These are phyloP conservation scores for Schizosaccharomyces cryophilus DNA, from an alignment of 805 yeast species.

Conservation along the genomic window DNA sequence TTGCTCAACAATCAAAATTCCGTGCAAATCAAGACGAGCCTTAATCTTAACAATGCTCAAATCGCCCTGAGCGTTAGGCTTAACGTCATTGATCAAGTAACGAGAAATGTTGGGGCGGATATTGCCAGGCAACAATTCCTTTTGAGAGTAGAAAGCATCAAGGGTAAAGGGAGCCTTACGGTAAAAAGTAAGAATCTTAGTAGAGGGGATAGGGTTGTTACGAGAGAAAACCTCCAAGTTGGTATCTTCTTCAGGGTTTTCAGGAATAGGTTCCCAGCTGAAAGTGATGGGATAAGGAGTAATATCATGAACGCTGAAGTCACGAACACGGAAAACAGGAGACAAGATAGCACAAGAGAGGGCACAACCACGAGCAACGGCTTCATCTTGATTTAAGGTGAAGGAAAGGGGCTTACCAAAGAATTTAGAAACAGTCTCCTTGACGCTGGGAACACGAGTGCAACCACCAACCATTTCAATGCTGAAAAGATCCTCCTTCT, in stretches of 20 bases:
- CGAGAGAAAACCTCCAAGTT: slow-evolving; percentile 92
- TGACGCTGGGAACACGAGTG: slow-evolving; percentile 87
- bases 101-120: slow-evolving; percentile 42
- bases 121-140: slow-evolving; percentile 46
- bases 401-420: slow-evolving; percentile 71
- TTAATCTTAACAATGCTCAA: slow-evolving; percentile 69
- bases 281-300: slow-evolving; percentile 82
- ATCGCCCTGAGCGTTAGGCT: slow-evolving; percentile 45
- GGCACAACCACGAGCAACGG: slow-evolving; percentile 97
- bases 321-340: slow-evolving; percentile 94
- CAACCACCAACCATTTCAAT: slow-evolving; percentile 96
- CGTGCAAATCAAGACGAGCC: slow-evolving; percentile 92
- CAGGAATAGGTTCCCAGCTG: slow-evolving; percentile 50
- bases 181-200: slow-evolving; percentile 83
- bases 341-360: slow-evolving; percentile 97
- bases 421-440: slow-evolving; percentile 52
- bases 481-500: slow-evolving; percentile 54
- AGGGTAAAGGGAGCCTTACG: slow-evolving; percentile 73
- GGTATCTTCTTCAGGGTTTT: slow-evolving; percentile 62
- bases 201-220: slow-evolving; percentile 80
- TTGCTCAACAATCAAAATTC: slow-evolving; percentile 75
- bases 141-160: slow-evolving; percentile 64
- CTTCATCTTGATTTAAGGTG: slow-evolving; percentile 97
- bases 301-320: slow-evolving; percentile 90
- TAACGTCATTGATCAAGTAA: slow-evolving; percentile 74